Evolutionary conservation across 441 rosid genomes (phyloP), one percentile per base, ranked within the genome.

Genomic region (Gossypium aridum): DNA sequence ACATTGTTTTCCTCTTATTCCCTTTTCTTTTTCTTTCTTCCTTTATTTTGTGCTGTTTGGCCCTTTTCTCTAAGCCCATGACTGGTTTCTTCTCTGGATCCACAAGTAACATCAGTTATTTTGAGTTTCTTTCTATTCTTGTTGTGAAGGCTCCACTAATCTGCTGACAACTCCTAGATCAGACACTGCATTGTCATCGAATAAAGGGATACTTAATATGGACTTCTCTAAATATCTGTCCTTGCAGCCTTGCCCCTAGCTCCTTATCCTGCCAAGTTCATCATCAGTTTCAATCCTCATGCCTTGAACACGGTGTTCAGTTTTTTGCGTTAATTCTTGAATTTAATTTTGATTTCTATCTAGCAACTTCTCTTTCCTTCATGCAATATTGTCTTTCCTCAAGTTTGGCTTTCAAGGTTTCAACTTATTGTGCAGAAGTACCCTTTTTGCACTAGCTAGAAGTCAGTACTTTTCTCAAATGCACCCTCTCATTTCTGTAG

Each of bases 391-490:
- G 64, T 60, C 39, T 60, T 14, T 64, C 53, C 10, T 64, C 51
- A 12, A 64, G 70, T 39, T 64, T 4, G 16, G 25, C 53, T 64
- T 64, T 64, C 43, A 12, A 64, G 14, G 53, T 39, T 64, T 39
- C 53, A 19, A 39, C 70, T 39, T 26, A 25, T 60, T 64, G 53
- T 19, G n/a, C 23, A 9, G 26, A 64, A 64, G 51, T 62, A 28
- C 17, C 43, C 39, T 7, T 37, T 64, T 17, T 64, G 70, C 16
- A 64, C 26, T 10, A 64, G 25, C 70, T 64, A 39, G 26, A 37
- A 64, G 51, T 64, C 69, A 37, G 69, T 64, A 34, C 69, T 64
- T 37, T 17, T 64, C 69, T 64, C 69, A 37, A 34, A 64, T 19
- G 66, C 53, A 10, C 13, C 22, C 22, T 62, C 26, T 37, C 53